These are phyloP conservation scores for Phytophthora aleatoria DNA, from an alignment of 352 stramenopile genomes.

Conservation along the genomic window DNA sequence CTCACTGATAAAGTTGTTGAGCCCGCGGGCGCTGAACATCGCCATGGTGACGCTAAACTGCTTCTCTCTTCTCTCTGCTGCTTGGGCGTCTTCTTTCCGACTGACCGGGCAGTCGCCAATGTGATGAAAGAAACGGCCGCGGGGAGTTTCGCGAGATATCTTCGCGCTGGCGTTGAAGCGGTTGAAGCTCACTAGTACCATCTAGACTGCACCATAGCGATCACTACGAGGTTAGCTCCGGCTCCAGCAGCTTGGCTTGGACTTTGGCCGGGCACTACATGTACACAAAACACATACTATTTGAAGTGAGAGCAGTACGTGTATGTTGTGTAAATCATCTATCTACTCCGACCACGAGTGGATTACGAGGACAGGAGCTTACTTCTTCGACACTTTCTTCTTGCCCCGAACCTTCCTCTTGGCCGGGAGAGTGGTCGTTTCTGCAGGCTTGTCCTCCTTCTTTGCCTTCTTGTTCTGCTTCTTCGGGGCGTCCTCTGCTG, in stretches of 20 bases:
- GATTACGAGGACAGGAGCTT: constrained; percentile 12
- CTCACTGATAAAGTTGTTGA: constrained; percentile 89
- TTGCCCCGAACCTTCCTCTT: constrained; percentile 34
- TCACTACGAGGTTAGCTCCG: too few species aligned
- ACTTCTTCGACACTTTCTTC: constrained; percentile 41
- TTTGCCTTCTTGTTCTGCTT: constrained; percentile 26
- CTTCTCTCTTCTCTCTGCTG: background rate
- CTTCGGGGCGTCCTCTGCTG: constrained; percentile 21
- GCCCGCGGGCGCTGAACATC: constrained; percentile 77
- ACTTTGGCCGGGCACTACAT: background rate
- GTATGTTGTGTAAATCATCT: constrained; percentile 46
- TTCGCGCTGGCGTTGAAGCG: constrained; percentile 7
- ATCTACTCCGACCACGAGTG: constrained; percentile 28
- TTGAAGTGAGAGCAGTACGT: constrained; percentile 26
- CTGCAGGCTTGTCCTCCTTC: constrained; percentile 18
- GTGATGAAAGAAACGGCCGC: background rate
- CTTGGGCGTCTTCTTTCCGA: constrained; percentile 20
- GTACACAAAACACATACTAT: background rate
- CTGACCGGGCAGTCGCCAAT: constrained; percentile 4
- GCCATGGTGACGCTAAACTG: constrained; percentile 45
- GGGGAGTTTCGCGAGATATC: constrained; percentile 20
- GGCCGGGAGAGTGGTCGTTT: constrained; percentile 18
- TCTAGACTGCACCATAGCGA: background rate
- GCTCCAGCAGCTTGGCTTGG: too few species aligned
- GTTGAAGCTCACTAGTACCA: background rate